Base-by-base conservation (phyloP, 192 early-diverging fungal genomes). In the Coemansia sp. region DNA sequence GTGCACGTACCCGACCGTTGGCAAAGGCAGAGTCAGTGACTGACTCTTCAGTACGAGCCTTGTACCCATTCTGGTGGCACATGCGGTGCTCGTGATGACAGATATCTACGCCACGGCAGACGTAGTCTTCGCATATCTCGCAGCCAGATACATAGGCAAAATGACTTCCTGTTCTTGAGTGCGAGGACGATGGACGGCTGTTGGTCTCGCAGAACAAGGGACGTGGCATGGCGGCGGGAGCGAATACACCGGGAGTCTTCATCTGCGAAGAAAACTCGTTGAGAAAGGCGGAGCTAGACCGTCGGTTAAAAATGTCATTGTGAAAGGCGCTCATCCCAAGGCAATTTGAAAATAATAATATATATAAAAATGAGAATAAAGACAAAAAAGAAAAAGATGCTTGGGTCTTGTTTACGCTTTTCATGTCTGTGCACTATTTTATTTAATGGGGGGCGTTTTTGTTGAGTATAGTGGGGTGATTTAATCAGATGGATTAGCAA, bases 111-210 rank as follows among this genome's bases (percentile, higher is more conserved):
- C 80, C 80, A 2, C 72, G 33, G 11, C 72, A 69, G 46, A 82
- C 66, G 46, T 72, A 76, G 11, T 82, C 80, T 36, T 82, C 80
- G 62, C 80, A 82, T 13, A 77, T 82, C 41, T 71, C 69, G 66
- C 80, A 82, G 5, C 75, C 80, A 7, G 68, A 72, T 3, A 75
- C 75, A n/a, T 82, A 82, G 5, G 79, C 74, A 67, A 81, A 81
- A 41, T 80, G 78, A 11, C 18, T 20, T 33, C 65, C 15, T 3
- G 8, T 10, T 6, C 51, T 59, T 13, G n/a, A 46, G 46, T 69
- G 47, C 6, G 51, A 68, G 16, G 75, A 64, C 5, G 46, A 42
- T 41, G 64, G 71, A 9, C 20, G 47, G 31, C 52, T 31, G 65
- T 43, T 22, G 41, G 49, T 57, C 3, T 76, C 63, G 60, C 66